Base-by-base conservation (phyloP, 208 protist species). In the Trypanosomatidae sp. region DNA sequence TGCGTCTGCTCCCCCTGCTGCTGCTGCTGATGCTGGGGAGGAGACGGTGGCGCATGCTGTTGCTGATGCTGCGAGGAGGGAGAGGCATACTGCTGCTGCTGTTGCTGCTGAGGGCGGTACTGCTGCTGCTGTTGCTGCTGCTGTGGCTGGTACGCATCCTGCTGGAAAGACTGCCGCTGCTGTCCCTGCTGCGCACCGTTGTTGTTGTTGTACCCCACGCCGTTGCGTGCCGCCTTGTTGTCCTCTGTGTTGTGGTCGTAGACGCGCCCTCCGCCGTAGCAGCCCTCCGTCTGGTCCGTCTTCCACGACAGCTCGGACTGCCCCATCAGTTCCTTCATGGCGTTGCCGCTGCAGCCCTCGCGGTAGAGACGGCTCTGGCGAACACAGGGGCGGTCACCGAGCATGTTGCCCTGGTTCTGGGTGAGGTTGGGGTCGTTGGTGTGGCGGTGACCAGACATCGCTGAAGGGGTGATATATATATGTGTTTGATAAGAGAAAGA, bases 351-450 rank as follows among this genome's bases (percentile, higher is more conserved):
- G 58, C 81, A 82, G 52, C 90, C 83, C 71, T 95, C 86, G 22
- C 92, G 84, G 82, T 94, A 94, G 17, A 94, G 79, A 22, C 83
- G 79, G 56, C 84, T 93, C 81, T 97, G 92, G 5, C 92, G 90
- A n/a, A 97, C 92, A 68, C 92, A 95, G 3, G 92, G 90, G n/a
- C 92, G 86, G 66, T 92, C 86, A 53, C 92, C 92, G 41, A 97
- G 81, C 36, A 91, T 66, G 88, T 97, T 97, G 69, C 89, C 90
- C 77, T 94, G 89, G 66, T 97, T 97, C 75, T 95, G 89, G 15
- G 92, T 93, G 47, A 91, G 77, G 64, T 69, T 77, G 3, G 87
- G 85, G 69, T 89, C 86, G 17, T 65, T 83, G 39, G 84, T 65
- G 80, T 94, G 89, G 13, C 66, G 69, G 77, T 96, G 89, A 41